Evolutionary conservation across 2,329 filamentous ascomycete species (phyloP).

Genomic region (Colletotrichum gigasporum): DNA sequence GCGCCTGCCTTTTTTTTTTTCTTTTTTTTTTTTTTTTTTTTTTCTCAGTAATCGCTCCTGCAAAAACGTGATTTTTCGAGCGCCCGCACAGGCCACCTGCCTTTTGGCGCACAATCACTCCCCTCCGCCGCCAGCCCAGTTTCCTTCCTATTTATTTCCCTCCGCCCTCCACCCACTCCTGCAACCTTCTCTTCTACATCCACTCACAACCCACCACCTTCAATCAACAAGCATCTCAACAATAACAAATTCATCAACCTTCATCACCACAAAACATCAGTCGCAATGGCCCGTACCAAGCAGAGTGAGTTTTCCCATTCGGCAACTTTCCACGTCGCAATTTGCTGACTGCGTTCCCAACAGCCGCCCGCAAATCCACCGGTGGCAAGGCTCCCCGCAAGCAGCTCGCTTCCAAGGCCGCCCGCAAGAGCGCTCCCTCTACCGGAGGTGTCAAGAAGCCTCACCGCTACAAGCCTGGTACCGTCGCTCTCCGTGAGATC

Average conservation of each 20-base stretch:
- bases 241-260: constrained; percentile 41
- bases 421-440: constrained; percentile 96
- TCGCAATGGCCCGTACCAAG: constrained; percentile 72
- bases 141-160: constrained; percentile 38
- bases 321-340: too few species aligned
- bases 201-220: constrained; percentile 47
- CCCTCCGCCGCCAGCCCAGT: constrained; percentile 42
- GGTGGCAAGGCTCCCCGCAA: constrained; percentile 86
- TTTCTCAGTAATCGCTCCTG: constrained; percentile 18
- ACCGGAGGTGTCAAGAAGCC: constrained; percentile 98
- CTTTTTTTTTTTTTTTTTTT: too few species aligned
- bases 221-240: constrained; percentile 40
- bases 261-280: constrained; percentile 43
- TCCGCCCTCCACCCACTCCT: constrained; percentile 38
- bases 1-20: constrained; percentile 19
- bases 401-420: constrained; percentile 99
- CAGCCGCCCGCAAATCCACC: constrained; percentile 75
- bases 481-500: constrained; percentile 92
- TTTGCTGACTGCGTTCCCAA: background rate
- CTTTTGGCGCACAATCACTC: constrained; percentile 35
- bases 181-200: constrained; percentile 47
- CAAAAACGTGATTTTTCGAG: constrained; percentile 24
- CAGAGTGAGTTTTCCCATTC: constrained; percentile 50
- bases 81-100: constrained; percentile 29
- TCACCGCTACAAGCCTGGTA: constrained; percentile 84